These are phyloP conservation scores for Saturnispora halmiae DNA, from an alignment of 805 yeast genomes.

Conservation along the genomic window DNA sequence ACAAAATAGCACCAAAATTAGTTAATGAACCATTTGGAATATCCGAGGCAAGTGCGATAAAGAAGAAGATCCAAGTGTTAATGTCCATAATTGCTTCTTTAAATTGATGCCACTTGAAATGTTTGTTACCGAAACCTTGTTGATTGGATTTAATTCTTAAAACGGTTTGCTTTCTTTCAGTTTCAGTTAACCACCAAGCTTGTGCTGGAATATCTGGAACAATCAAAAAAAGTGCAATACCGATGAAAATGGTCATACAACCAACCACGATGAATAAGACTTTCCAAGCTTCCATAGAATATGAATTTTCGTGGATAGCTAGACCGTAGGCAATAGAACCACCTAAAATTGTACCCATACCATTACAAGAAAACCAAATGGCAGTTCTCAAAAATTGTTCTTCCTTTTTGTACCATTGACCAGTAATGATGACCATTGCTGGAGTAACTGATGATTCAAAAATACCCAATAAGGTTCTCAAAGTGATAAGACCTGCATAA, in stretches of 20 bases:
- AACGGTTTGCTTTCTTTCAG: slow-evolving; percentile 30
- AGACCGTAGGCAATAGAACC: slow-evolving; percentile 28
- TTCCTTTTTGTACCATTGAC: slow-evolving; percentile 27
- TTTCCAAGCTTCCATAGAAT: slow-evolving; percentile 25
- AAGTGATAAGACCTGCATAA: slow-evolving; percentile 37
- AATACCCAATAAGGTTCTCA: slow-evolving; percentile 44
- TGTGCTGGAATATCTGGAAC: slow-evolving; percentile 29
- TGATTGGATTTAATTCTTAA: slow-evolving; percentile 27
- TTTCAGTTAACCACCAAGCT: slow-evolving; percentile 30
- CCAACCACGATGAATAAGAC: slow-evolving; percentile 29
- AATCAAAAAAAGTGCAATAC: slow-evolving; percentile 23
- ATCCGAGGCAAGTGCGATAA: slow-evolving; percentile 16
- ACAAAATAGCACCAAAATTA: slow-evolving; percentile 36
- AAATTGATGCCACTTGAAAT: slow-evolving; percentile 24
- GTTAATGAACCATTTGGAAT: slow-evolving; percentile 35
- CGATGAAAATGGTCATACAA: slow-evolving; percentile 26
- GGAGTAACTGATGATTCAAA: slow-evolving; percentile 31
- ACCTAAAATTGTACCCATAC: slow-evolving; percentile 26
- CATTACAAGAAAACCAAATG: slow-evolving; percentile 26
- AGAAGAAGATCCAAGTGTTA: slow-evolving; percentile 37
- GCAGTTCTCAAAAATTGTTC: slow-evolving; percentile 28
- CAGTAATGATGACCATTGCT: slow-evolving; percentile 28
- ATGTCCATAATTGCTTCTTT: slow-evolving; percentile 23
- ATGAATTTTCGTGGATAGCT: slow-evolving; percentile 19
- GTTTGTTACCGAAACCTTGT: slow-evolving; percentile 29